phyloP scores from a whole-genome alignment of 108 stramenopile genomes.

The Pelagomonas calceolata region DNA sequence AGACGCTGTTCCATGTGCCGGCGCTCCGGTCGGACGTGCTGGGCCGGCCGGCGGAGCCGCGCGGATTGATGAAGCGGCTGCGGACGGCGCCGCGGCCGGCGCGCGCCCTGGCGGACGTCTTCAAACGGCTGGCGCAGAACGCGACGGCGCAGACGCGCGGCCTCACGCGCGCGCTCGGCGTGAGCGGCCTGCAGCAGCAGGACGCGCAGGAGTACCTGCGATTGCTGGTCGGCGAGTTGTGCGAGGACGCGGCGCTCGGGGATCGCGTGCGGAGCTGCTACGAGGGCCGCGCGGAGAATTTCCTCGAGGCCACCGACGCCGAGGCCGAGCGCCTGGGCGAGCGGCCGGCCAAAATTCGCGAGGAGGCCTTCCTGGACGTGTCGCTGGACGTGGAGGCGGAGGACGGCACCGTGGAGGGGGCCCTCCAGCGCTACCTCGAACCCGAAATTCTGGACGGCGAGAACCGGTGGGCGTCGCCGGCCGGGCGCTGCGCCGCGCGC shows the following conservation, averaged over 20 bases:
- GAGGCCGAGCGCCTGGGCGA: not conserved
- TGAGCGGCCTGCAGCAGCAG: not conserved
- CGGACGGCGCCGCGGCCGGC: too few species aligned
- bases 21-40: not conserved
- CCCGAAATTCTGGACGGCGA: slow-evolving; percentile 40
- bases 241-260: not conserved
- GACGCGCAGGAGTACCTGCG: slow-evolving; percentile 1
- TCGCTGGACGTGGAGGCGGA: not conserved
- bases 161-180: not conserved
- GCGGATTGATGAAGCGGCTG: too few species aligned
- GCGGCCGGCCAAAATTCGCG: not conserved
- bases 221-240: not conserved
- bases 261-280: not conserved
- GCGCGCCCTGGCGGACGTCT: not conserved
- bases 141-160: not conserved
- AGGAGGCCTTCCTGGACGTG: slow-evolving; percentile 5
- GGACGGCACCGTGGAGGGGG: slow-evolving; percentile 23
- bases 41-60: not conserved
- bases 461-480: slow-evolving; percentile 27
- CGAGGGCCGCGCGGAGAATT: not conserved
- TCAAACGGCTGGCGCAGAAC: not conserved
- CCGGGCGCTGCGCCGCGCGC: slow-evolving; percentile 1
- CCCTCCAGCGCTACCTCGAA: slow-evolving; percentile 32
- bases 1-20: slow-evolving; percentile 26
- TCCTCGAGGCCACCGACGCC: not conserved